Conservation (phyloP, 768 basidiomycete species). For the Pisolithus sp. region DNA sequence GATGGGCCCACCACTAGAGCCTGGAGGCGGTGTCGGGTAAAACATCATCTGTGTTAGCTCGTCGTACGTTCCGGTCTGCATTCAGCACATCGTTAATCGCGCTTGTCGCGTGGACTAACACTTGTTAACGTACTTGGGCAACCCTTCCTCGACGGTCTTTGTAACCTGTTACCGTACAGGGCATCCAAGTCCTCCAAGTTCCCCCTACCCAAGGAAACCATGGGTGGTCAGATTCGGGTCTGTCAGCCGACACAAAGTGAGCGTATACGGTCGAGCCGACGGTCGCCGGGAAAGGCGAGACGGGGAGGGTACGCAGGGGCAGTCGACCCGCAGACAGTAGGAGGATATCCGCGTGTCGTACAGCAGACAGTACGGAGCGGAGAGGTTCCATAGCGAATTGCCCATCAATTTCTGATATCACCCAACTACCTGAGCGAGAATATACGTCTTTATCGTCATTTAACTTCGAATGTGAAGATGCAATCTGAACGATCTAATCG, state of each 20-base stretch:
- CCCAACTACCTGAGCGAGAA: conserved; percentile 1
- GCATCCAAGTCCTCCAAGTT: conserved; percentile 48
- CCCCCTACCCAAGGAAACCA: conserved; percentile 50
- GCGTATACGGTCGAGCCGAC: conserved; percentile 40
- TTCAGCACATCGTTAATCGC: not conserved
- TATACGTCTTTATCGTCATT: not conserved
- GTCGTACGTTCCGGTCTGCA: conserved; percentile 64
- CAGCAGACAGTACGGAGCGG: conserved; percentile 43
- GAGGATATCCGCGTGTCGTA: conserved; percentile 53
- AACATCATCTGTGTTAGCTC: conserved; percentile 52
- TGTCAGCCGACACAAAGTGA: conserved; percentile 41
- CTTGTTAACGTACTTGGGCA: conserved; percentile 37
- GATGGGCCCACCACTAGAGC: conserved; percentile 68
- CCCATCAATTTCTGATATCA: conserved; percentile 3
- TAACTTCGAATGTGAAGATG: not conserved
- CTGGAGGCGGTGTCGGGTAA: conserved; percentile 48
- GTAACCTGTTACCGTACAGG: conserved; percentile 49
- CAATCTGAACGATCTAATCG: not conserved
- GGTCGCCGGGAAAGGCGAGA: conserved; percentile 57
- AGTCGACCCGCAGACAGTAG: conserved; percentile 31
- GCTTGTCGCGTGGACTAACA: not conserved
- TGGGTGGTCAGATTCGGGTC: conserved; percentile 34
- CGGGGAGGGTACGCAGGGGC: conserved; percentile 42
- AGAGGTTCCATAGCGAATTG: conserved; percentile 32
- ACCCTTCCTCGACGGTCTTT: conserved; percentile 53